Evolutionary conservation across 2,329 filamentous ascomycete species (phyloP), one percentile per base, ranked within the genome.

Genomic region (Dactylellina parvicollis): DNA sequence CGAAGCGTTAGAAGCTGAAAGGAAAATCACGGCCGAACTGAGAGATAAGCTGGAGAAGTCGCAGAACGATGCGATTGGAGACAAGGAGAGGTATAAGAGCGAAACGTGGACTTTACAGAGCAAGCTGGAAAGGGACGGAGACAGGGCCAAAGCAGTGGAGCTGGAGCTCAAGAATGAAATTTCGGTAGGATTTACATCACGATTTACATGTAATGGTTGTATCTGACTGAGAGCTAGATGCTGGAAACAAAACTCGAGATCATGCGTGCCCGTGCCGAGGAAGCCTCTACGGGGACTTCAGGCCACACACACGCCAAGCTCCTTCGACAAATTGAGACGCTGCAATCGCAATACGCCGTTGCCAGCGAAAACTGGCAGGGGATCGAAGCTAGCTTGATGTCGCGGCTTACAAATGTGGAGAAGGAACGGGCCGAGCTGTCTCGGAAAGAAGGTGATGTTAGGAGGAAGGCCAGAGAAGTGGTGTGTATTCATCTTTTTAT

Each of bases 311-410:
- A 96, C 78, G 91, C 91, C 44, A 98, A 97, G 80, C 84, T 98
- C 40, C 84, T 98, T 44, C 88, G 95, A 40, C 96, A 99, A 81
- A 90, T 99, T 60, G 95, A 99, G 82, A 97, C 92, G 0, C 82
- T 99, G 36, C 95, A 99, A 81, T 95, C 91, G 4, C 96, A 99
- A 80, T 96, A 99, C 81, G 89, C 92, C 0, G 89, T 96, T 61
- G 95, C 95, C 0, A 95, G 92, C 76, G 92, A 96, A 79, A 99
- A 99, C 78, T 99, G 96, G 95, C 93, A 97, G 79, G 92, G 92
- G 0, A 96, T 99, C 74, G 94, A 99, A 80, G 87, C 90, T 8
- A 96, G 91, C 1, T 82, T 99, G 30, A 86, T 94, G 55, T 88
- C 91, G 20, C 87, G 93, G 66, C 85, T 95, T 9, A 85, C 89